Evolutionary conservation across 2,329 filamentous ascomycete genomes (phyloP), one percentile per base, ranked within the genome.

Genomic region (Ophiocordyceps sinensis): DNA sequence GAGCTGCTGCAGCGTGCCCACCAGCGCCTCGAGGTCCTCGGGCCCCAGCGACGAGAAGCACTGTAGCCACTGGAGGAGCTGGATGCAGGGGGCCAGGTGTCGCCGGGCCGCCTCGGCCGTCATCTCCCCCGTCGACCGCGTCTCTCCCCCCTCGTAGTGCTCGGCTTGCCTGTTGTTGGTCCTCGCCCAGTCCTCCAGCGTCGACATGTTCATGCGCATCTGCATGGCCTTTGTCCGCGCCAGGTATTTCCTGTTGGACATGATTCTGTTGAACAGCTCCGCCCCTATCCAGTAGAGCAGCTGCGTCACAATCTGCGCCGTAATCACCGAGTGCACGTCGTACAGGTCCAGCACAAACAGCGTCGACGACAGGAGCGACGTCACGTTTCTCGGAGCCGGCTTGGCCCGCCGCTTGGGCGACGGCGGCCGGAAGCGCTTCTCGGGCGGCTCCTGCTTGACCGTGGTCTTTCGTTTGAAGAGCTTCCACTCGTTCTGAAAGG

Each of bases 201-300:
- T 82, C 1, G 91, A 96, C 7, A 98, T 79, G 57, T 98, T 98
- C 88, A 98, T 96, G 49, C 91, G 85, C 51, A 98, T 96, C 59
- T 98, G 91, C 91, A 98, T 98, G 4, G 91, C 91, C 61, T 98
- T 98, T 15, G 91, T 98, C 41, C 91, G 76, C 6, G 91, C 89
- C 10, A 98, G 71, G 54, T 95, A 98, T 58, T 89, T 88, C 48
- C 86, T 78, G 54, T 93, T 95, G 28, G 85, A 89, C 85, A 98
- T 94, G 60, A 98, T 85, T 44, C 89, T 82, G 60, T 98, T 98
- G 67, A 98, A 98, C 9, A 96, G 75, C 62, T 98, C 91, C 0
- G 89, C 85, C 7, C 88, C 85, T 14, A 98, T 73, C 91, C 91
- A 98, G 64, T 95, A 98, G 36, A 96, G 72, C 2, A 98, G 71